Evolutionary conservation across 805 yeast species (phyloP).

Genomic region (Jamesozyma spencerorum): DNA sequence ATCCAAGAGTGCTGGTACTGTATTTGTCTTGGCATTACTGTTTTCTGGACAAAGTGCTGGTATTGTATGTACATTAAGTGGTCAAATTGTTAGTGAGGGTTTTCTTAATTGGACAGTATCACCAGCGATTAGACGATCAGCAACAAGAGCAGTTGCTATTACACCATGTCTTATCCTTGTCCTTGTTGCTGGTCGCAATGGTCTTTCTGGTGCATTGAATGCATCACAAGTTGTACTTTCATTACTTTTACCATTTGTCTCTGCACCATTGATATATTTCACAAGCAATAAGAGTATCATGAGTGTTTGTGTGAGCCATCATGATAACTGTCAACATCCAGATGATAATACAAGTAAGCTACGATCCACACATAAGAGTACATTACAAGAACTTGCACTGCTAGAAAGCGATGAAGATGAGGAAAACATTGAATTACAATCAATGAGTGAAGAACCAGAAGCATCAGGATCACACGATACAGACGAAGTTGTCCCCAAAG

Average conservation of each 20-base stretch:
- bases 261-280: constrained; percentile 79
- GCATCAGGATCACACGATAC: neutral
- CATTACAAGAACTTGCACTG: neutral
- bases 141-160: constrained; percentile 78
- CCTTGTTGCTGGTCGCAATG: constrained; percentile 68
- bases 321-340: constrained; percentile 7
- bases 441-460: neutral
- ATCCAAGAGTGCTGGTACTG: constrained; percentile 70
- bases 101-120: constrained; percentile 71
- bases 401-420: neutral
- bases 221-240: constrained; percentile 81
- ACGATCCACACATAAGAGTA: neutral
- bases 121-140: constrained; percentile 70
- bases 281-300: constrained; percentile 62
- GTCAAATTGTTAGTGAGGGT: constrained; percentile 92
- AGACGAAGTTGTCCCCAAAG: constrained; percentile 1
- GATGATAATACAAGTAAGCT: neutral
- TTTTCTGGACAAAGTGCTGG: constrained; percentile 92
- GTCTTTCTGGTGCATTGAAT: constrained; percentile 66
- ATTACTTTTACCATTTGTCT: constrained; percentile 70
- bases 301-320: constrained; percentile 39
- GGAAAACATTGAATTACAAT: constrained; percentile 3
- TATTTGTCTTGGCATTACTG: constrained; percentile 76
- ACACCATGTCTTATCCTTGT: constrained; percentile 78
- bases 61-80: constrained; percentile 87